Percentiles rank a stretch among this genome's conserved stretches.
Evolutionary conservation across 164 flowering plant genomes (phyloP).

Genomic region (Aristolochia fimbriata): DNA sequence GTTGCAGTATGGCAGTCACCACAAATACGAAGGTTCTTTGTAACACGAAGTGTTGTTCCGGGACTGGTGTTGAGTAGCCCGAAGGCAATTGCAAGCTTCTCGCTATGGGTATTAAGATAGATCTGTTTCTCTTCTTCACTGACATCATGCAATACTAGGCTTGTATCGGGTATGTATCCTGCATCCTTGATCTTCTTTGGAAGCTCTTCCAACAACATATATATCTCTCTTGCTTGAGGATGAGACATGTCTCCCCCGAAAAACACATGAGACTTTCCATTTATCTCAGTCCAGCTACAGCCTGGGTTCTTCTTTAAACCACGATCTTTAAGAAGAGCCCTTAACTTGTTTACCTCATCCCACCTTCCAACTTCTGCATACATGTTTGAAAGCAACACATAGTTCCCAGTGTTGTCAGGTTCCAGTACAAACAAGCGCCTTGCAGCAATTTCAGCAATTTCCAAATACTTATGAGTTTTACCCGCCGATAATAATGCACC

Average conservation of each 20-base stretch:
- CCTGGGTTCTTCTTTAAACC: slow-evolving; percentile 44
- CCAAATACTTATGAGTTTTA: slow-evolving; percentile 29
- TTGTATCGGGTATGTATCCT: slow-evolving; percentile 40
- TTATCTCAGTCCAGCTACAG: slow-evolving; percentile 48
- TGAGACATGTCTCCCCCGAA: slow-evolving; percentile 41
- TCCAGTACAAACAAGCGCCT: slow-evolving; percentile 36
- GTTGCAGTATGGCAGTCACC: slow-evolving; percentile 41
- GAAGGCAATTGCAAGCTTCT: slow-evolving; percentile 49
- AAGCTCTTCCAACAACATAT: slow-evolving; percentile 26
- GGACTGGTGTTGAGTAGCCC: slow-evolving; percentile 36
- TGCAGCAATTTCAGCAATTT: slow-evolving; percentile 49
- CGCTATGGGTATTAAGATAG: slow-evolving; percentile 25
- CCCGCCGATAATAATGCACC: slow-evolving; percentile 53
- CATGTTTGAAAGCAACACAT: slow-evolving; percentile 45
- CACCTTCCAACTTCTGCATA: slow-evolving; percentile 50
- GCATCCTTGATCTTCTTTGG: slow-evolving; percentile 30
- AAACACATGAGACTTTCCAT: slow-evolving; percentile 36
- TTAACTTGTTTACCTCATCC: slow-evolving; percentile 36
- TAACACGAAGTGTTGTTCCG: slow-evolving; percentile 33
- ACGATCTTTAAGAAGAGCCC: slow-evolving; percentile 20
- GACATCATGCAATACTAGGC: slow-evolving; percentile 36
- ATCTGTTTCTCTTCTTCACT: slow-evolving; percentile 41
- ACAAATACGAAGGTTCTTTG: slow-evolving; percentile 47
- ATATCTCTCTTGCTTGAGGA: slow-evolving; percentile 31
- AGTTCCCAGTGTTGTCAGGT: slow-evolving; percentile 47